Evolutionary conservation across 495 filamentous ascomycete genomes (phyloP), one percentile per base, ranked within the genome.

Genomic region (Viridothelium virens): DNA sequence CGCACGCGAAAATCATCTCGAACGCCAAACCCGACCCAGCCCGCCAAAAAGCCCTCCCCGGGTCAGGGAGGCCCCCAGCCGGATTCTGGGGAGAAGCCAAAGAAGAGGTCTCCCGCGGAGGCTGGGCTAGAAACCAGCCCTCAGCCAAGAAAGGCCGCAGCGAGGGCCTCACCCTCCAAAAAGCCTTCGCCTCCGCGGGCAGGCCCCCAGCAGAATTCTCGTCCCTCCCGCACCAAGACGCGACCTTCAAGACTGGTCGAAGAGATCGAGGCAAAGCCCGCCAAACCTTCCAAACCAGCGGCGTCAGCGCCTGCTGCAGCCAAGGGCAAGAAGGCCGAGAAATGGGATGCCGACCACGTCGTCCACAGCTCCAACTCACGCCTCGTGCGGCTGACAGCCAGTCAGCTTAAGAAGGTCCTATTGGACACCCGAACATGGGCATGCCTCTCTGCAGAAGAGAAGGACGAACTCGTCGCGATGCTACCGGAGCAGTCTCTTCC

Each of bases 371-470:
- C 70, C 44, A 65, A 34, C 14, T 68, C 65, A 16, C 4, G 53
- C 25, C 53, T 59, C 53, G 39, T 50, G 1, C 63, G 72, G 36
- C 64, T 73, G 25, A 14, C n/a, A 4, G 71, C 67, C 66, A 39
- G 61, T 37, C 18, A 63, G 38, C 37, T 59, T 2, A 38, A 73
- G 71, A 59, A 34, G 38, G 39, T 70, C 41, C 70, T 73, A 14
- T 61, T 46, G 18, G 64, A 70, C 61, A 53, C 46, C 53, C 68
- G 47, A 16, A 65, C 70, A 6, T 73, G 71, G 71, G 7, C 9
- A 37, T 62, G 50, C 7, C 70, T 74, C 10, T 34, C 25, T 6
- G 53, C 53, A 2, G 53, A 59, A 5, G 53, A 63, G 9, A 41
- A 63, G 38, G 18, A 16, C 48, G 63, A 48, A 25, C 34, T 48